phyloP scores from a whole-genome alignment of 2,329 filamentous ascomycete species.

The Tympanopsis confertula region DNA sequence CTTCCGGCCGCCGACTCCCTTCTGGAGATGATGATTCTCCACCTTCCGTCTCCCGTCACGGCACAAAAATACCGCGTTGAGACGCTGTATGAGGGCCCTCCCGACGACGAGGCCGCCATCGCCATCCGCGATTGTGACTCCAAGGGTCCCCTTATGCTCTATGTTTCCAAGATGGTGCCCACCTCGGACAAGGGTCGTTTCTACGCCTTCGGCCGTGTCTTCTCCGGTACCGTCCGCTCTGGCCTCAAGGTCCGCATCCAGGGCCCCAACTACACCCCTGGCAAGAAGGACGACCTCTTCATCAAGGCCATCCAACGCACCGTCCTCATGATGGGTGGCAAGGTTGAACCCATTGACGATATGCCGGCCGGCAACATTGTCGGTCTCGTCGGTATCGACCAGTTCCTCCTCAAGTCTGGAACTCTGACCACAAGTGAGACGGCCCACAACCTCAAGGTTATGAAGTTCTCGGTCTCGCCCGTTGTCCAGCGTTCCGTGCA shows the following conservation, averaged over 20 bases:
- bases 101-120: conserved; percentile 83
- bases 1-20: conserved; percentile 95
- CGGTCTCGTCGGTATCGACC: conserved; percentile 96
- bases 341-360: conserved; percentile 97
- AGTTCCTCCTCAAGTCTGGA: conserved; percentile 99
- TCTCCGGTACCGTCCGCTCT: conserved; percentile 93
- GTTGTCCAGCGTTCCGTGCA: conserved; percentile 97
- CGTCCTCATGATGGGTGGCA: conserved; percentile 99
- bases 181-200: conserved; percentile 99
- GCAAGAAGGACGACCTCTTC: conserved; percentile 98
- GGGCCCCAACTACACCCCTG: conserved; percentile 95
- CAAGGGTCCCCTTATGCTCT: conserved; percentile 97
- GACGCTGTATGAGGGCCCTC: conserved; percentile 96
- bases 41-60: conserved; percentile 88
- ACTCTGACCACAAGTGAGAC: conserved; percentile 94
- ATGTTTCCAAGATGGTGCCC: conserved; percentile 99
- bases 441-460: conserved; percentile 99
- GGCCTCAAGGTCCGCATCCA: conserved; percentile 99
- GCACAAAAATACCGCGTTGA: conserved; percentile 97
- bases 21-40: conserved; percentile 99
- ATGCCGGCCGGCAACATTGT: conserved; percentile 99
- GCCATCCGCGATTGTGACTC: conserved; percentile 97
- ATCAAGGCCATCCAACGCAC: conserved; percentile 99
- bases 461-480: conserved; percentile 99
- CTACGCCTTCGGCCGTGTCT: conserved; percentile 99